Evolutionary conservation across 169 alveolate genomes (phyloP).

Genomic region (Sarcocystis neurona): DNA sequence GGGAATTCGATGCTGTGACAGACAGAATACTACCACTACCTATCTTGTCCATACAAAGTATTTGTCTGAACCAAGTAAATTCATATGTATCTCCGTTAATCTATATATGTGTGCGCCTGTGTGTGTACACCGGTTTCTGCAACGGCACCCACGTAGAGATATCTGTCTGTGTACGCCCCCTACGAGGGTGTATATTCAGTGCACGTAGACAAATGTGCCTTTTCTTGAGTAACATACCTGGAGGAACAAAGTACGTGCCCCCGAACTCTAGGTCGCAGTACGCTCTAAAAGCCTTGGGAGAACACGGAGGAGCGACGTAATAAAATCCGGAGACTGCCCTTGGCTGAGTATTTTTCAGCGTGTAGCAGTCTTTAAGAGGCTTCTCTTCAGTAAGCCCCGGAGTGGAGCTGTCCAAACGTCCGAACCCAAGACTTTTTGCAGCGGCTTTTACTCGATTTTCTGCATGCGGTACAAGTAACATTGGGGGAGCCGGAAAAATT

Average conservation of each 20-base stretch:
- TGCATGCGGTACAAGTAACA: too few species aligned
- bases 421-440: too few species aligned
- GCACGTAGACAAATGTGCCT: not conserved
- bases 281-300: constrained; percentile 79
- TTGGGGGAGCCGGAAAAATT: too few species aligned
- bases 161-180: not conserved
- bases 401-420: constrained; percentile 46
- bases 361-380: constrained; percentile 82
- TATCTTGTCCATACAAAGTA: too few species aligned
- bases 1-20: too few species aligned
- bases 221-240: constrained; percentile 35
- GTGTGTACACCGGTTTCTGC: too few species aligned
- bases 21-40: too few species aligned
- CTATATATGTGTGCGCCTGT: too few species aligned
- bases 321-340: constrained; percentile 86
- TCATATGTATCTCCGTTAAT: too few species aligned
- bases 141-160: too few species aligned
- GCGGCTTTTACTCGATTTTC: too few species aligned
- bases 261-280: constrained; percentile 86
- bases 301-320: constrained; percentile 81
- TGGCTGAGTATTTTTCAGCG: constrained; percentile 78
- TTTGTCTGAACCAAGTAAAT: too few species aligned
- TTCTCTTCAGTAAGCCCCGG: constrained; percentile 72
- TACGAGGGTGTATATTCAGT: not conserved
- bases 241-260: constrained; percentile 80